Percentiles rank a stretch among this genome's conserved stretches.
phyloP scores from a whole-genome alignment of 805 yeast genomes.

The Saccharomyces kudriavzevii region DNA sequence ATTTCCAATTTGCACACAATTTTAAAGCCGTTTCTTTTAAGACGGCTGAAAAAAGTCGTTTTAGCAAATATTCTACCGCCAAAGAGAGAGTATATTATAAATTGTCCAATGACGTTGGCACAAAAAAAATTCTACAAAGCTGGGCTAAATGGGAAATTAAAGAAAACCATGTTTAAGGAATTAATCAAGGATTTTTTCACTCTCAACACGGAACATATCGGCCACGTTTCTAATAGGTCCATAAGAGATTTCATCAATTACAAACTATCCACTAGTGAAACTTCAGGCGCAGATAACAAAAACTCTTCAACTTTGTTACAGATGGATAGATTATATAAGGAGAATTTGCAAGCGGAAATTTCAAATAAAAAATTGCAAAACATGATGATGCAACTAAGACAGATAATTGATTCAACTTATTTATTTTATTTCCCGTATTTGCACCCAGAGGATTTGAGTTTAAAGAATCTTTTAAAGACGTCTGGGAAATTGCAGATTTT shows the following conservation, averaged over 20 bases:
- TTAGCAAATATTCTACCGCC: slow-evolving; percentile 63
- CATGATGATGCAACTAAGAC: slow-evolving; percentile 74
- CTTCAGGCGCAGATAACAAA: slow-evolving; percentile 1
- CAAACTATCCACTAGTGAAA: slow-evolving; percentile 18
- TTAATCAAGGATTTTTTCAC: slow-evolving; percentile 45
- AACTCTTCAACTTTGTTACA: slow-evolving; percentile 9
- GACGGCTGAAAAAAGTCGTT: slow-evolving; percentile 74
- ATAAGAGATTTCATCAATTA: slow-evolving; percentile 39
- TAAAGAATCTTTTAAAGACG: slow-evolving; percentile 37
- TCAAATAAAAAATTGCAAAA: slow-evolving; percentile 52
- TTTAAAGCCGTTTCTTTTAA: slow-evolving; percentile 74
- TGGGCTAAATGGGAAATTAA: slow-evolving; percentile 41
- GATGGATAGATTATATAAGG: slow-evolving; percentile 25
- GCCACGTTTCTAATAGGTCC: slow-evolving; percentile 25
- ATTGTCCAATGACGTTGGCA: slow-evolving; percentile 52
- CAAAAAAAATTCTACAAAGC: slow-evolving; percentile 59
- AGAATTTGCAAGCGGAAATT: slow-evolving; percentile 35
- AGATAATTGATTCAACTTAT: slow-evolving; percentile 80
- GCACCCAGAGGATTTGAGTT: slow-evolving; percentile 35
- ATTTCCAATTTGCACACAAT: slow-evolving; percentile 78
- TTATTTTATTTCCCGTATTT: slow-evolving; percentile 73
- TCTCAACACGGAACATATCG: slow-evolving; percentile 31
- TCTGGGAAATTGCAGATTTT: slow-evolving; percentile 71
- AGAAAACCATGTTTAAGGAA: slow-evolving; percentile 37
- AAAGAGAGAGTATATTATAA: slow-evolving; percentile 80